A percentile compares a stretch with the other conserved stretches of the same genome.
Evolutionary conservation across 139 green algal genomes (phyloP).

Genomic region (Volvox reticuliferus): DNA sequence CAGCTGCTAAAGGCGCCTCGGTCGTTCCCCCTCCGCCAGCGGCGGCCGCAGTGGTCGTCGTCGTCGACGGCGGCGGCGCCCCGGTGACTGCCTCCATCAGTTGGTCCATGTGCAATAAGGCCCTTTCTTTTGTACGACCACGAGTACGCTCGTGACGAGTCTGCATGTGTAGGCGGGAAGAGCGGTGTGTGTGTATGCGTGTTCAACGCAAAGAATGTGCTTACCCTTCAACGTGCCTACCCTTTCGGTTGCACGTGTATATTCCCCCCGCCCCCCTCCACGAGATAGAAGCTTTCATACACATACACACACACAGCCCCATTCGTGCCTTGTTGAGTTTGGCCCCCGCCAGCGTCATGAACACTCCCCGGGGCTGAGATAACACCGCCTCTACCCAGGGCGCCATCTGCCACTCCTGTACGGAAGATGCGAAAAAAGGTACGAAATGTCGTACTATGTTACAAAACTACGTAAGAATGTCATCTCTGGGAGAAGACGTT

Average conservation of each 20-base stretch:
- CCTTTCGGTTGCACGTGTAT: no score
- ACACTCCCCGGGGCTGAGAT: not conserved
- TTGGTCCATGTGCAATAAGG: conserved; percentile 80
- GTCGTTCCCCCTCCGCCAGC: not conserved
- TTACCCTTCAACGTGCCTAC: no score
- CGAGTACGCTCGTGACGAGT: conserved; percentile 80
- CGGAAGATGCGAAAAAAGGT: conserved; percentile 20
- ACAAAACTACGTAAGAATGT: no score
- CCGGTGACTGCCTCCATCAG: conserved; percentile 62
- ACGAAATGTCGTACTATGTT: no score
- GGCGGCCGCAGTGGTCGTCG: not conserved
- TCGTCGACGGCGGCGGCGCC: not conserved
- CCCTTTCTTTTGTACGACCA: conserved; percentile 83
- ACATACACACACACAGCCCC: not conserved
- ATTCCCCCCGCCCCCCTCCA: no score
- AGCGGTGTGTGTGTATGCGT: no score
- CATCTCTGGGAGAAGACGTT: no score
- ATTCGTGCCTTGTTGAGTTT: conserved; percentile 54
- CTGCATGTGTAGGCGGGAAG: not conserved
- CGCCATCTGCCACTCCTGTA: conserved; percentile 78
- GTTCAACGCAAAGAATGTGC: no score
- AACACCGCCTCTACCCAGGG: conserved; percentile 88
- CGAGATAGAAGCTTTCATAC: no score
- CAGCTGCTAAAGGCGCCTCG: not conserved
- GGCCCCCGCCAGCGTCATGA: conserved; percentile 51